phyloP scores from a whole-genome alignment of 139 green algal genomes.

The Diplosphaera chodatii region DNA sequence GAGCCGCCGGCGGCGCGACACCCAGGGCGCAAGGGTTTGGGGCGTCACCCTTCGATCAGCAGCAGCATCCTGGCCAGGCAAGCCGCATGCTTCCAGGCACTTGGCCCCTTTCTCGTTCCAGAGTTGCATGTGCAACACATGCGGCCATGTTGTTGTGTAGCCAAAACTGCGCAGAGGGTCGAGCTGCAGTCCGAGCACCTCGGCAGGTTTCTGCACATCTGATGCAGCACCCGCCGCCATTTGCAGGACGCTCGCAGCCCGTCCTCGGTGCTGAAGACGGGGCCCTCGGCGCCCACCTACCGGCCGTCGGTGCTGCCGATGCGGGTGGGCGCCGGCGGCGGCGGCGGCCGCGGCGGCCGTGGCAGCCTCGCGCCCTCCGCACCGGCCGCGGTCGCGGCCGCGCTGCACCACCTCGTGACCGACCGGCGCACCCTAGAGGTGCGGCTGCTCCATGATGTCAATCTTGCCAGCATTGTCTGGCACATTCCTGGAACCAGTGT shows the following conservation, averaged over 20 bases:
- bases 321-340: neutral
- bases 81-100: no score
- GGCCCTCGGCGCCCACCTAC: slow-evolving; percentile 3
- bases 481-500: neutral
- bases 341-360: neutral
- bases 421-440: slow-evolving; percentile 23
- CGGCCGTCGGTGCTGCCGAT: neutral
- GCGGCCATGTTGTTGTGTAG: no score
- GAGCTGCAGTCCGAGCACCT: no score
- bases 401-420: slow-evolving; percentile 26
- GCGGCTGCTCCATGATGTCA: no score
- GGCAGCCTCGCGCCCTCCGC: slow-evolving; percentile 19
- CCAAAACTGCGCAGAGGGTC: no score
- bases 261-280: slow-evolving; percentile 12
- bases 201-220: no score
- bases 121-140: no score
- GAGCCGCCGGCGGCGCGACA: neutral
- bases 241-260: slow-evolving; percentile 4
- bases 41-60: neutral
- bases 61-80: no score
- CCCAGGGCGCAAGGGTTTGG: neutral
- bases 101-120: no score
- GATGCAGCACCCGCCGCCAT: neutral
- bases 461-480: no score
- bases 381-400: slow-evolving; percentile 11